phyloP scores from a whole-genome alignment of 2,329 filamentous ascomycete genomes.

The Elsinoe fawcettii region DNA sequence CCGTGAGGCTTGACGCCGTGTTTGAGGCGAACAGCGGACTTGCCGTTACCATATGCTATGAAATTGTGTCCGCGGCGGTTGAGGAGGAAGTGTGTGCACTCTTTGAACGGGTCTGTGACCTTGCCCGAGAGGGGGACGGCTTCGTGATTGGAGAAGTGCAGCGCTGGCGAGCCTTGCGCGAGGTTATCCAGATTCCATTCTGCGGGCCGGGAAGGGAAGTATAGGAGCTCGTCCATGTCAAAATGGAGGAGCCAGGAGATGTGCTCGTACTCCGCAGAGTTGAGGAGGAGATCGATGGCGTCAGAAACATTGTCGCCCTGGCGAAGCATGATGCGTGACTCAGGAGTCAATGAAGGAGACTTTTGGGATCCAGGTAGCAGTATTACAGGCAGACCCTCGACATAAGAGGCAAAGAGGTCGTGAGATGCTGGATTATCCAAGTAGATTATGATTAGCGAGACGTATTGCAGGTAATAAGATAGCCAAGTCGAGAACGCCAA shows the following conservation, averaged over 20 bases:
- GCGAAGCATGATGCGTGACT: neutral
- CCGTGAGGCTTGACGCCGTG: neutral
- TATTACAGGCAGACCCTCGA: neutral
- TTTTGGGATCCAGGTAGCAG: neutral
- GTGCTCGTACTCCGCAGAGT: neutral
- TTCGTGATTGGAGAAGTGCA: neutral
- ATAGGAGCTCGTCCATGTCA: neutral
- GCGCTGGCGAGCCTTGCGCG: neutral
- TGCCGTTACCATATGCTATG: neutral
- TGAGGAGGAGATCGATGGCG: neutral
- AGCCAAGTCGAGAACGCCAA: neutral
- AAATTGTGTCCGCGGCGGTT: neutral
- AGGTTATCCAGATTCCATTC: neutral
- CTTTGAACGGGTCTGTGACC: neutral
- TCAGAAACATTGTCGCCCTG: neutral
- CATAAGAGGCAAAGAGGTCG: neutral
- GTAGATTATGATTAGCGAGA: neutral
- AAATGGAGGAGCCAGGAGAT: neutral
- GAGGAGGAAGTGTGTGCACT: neutral
- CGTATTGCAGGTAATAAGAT: neutral
- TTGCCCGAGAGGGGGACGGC: neutral
- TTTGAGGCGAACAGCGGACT: neutral
- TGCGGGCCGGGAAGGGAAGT: neutral
- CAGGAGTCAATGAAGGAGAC: neutral
- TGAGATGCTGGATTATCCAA: neutral